Evolutionary conservation across 106 monocot genomes (phyloP), one percentile per base, ranked within the genome.

Genomic region (Acorus calamus): DNA sequence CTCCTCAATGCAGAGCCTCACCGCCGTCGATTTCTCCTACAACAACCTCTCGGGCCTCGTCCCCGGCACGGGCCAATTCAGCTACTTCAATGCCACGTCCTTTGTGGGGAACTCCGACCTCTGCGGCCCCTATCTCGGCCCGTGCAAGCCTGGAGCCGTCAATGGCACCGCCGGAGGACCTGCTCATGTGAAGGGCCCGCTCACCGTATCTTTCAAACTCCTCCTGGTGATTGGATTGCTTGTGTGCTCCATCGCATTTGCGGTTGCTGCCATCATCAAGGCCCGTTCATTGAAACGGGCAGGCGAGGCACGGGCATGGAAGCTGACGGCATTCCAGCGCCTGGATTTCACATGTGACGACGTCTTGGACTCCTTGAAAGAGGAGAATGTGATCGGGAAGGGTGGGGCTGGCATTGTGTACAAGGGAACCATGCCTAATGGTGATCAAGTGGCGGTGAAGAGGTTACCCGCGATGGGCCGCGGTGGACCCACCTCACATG

Each of bases 341-440:
- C 65, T 93, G 4, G 87, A 88, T 64, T 93, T 93, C 74, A 71
- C 80, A 49, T 75, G 73, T 61, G 84, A 88, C 50, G 83, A 93
- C 14, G 66, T 93, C 4, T 49, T 93, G 8, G 74, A 76, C 51
- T 85, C 80, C 62, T 57, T 93, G 50, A 83, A 84, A 50, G 85
- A 88, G 49, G 88, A 85, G 74, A 93, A 93, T 66, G 66, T 93
- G 4, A 88, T 88, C 28, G 93, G 93, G 10, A 93, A 88, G 65
- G 93, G 93, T 6, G 93, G 88, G 4, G 84, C 93, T 0, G 93
- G 88, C 4, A 79, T 85, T 4, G 93, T 93, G 44, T 93, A 81
- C 80, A 85, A 83, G 61, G 83, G 83, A 0, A 45, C 14, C 8
- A 82, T 93, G 82, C 80, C 85, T 2, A 85, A 81, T 46, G 83